A percentile compares a stretch with the other conserved stretches of the same genome.
These are phyloP conservation scores for Termitomyces sp. DNA, from an alignment of 768 basidiomycete genomes.

Conservation along the genomic window DNA sequence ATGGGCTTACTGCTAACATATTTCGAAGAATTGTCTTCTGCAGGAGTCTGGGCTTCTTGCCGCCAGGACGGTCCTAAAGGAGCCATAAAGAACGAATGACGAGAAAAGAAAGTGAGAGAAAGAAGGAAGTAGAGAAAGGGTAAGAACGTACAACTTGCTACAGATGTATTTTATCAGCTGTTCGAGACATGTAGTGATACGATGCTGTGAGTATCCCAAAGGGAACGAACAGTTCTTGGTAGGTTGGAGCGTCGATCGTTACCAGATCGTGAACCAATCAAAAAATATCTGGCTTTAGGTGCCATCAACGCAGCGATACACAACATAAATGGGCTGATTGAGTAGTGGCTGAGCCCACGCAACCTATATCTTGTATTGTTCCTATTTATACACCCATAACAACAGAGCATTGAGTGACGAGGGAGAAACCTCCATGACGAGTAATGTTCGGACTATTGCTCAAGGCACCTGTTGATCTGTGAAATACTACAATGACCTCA, in stretches of 20 bases:
- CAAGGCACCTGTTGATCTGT: constrained; percentile 11
- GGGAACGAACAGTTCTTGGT: neutral
- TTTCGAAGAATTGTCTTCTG: constrained; percentile 1
- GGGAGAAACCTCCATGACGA: neutral
- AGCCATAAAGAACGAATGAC: constrained; percentile 13
- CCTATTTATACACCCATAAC: neutral
- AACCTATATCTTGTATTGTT: neutral
- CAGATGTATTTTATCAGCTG: neutral
- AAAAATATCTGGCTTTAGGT: neutral
- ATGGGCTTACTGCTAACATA: constrained; percentile 12
- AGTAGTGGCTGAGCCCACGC: neutral
- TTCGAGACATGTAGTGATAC: constrained; percentile 2
- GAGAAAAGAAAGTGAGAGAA: constrained; percentile 3
- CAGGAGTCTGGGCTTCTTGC: constrained; percentile 11
- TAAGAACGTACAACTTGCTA: constrained; percentile 4
- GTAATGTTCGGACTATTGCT: neutral
- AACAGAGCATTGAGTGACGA: neutral
- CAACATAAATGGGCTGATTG: neutral
- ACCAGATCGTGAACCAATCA: neutral
- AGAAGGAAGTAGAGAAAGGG: constrained; percentile 2
- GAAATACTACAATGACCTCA: neutral
- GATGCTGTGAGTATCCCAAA: neutral
- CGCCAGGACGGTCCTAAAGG: constrained; percentile 16
- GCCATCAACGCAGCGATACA: neutral
- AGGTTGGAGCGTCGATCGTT: constrained; percentile 2